Percentiles rank a stretch among this genome's conserved stretches.
These are phyloP conservation scores for Claviceps lovelessii DNA, from an alignment of 2,329 filamentous ascomycete species.

Conservation along the genomic window DNA sequence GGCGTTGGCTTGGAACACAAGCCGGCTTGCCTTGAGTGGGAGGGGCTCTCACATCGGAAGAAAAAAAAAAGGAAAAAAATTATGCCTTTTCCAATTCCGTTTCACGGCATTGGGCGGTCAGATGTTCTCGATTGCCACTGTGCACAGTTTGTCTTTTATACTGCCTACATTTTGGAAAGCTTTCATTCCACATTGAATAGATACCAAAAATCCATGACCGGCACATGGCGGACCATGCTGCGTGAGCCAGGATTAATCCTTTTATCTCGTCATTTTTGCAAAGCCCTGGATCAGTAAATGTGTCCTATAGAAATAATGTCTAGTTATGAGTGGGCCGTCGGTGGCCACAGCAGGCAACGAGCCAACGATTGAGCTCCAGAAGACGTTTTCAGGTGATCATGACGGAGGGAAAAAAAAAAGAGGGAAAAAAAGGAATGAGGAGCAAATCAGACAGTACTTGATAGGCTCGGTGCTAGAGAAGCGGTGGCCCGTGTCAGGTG, in stretches of 20 bases:
- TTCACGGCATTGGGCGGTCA: conserved; percentile 1
- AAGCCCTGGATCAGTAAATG: not conserved
- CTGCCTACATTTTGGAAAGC: not conserved
- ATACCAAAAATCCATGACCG: not conserved
- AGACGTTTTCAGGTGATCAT: too few species aligned
- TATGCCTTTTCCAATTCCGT: not conserved
- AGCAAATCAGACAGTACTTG: too few species aligned
- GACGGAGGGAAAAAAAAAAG: too few species aligned
- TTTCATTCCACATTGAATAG: not conserved
- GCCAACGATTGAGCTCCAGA: too few species aligned
- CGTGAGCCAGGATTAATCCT: not conserved
- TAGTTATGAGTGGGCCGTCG: not conserved
- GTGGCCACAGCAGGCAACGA: not conserved
- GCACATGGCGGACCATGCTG: not conserved
- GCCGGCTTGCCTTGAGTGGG: not conserved
- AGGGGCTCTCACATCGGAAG: not conserved
- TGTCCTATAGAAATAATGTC: not conserved
- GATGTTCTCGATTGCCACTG: not conserved
- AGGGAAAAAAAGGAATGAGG: not conserved
- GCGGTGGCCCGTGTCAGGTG: not conserved
- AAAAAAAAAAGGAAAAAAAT: not conserved
- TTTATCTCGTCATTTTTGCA: not conserved
- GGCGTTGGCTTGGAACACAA: not conserved
- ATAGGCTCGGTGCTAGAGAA: not conserved
- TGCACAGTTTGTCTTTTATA: not conserved